Conservation (phyloP, 1,284 basidiomycete genomes). For the Moniliella sp. region DNA sequence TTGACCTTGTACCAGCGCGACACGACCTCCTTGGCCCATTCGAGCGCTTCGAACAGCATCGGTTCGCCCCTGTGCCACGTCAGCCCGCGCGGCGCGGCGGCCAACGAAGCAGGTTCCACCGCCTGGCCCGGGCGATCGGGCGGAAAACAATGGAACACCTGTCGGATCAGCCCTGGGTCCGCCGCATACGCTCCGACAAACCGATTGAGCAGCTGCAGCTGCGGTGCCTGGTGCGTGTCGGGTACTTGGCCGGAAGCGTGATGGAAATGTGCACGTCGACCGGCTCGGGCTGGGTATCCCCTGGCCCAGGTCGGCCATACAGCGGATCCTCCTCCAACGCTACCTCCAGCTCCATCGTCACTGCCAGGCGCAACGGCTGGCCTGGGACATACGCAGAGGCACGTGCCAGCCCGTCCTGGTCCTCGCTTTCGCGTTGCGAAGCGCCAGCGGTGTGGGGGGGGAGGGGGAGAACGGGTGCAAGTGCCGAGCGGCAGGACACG, state of each 20-base stretch:
- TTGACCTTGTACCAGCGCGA: slow-evolving; percentile 12
- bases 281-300: too few relatives aligned
- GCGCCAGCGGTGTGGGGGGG: background rate
- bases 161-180: slow-evolving; percentile 21
- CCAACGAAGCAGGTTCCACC: too few relatives aligned
- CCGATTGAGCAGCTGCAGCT: slow-evolving; percentile 20
- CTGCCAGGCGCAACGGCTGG: background rate
- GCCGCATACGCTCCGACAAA: slow-evolving; percentile 23
- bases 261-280: too few relatives aligned
- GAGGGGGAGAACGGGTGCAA: too few relatives aligned
- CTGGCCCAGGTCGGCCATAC: too few relatives aligned
- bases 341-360: background rate
- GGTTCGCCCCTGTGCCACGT: slow-evolving; percentile 18
- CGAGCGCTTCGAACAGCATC: slow-evolving; percentile 31
- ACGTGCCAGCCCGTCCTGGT: background rate
- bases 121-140: slow-evolving; percentile 8
- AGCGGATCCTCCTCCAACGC: too few relatives aligned
- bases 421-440: background rate
- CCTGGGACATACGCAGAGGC: background rate
- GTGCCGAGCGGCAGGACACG: background rate
- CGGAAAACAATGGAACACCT: slow-evolving; percentile 18
- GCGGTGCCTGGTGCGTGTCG: slow-evolving; percentile 12
- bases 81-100: too few relatives aligned
- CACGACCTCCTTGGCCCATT: slow-evolving; percentile 23
- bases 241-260: background rate